These are phyloP conservation scores for Escallonia rubra DNA, from an alignment of 129 eudicot species.

Conservation along the genomic window DNA sequence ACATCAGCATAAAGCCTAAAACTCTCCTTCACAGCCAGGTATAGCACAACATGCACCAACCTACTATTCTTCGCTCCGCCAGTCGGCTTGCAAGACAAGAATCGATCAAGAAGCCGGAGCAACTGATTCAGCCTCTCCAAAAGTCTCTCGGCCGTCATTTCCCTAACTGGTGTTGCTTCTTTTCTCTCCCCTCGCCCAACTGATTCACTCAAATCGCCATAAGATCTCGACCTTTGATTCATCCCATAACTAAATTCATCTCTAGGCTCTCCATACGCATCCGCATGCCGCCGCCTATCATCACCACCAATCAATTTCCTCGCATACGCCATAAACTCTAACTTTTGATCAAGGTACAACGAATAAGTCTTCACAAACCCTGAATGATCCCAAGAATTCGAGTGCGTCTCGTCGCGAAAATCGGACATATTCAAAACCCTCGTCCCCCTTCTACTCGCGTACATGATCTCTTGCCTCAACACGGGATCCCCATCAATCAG, in stretches of 20 bases:
- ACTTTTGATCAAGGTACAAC: constrained; percentile 52
- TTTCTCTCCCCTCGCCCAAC: constrained; percentile 20
- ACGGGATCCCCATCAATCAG: constrained; percentile 44
- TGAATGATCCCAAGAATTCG: constrained; percentile 74
- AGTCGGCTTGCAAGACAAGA: constrained; percentile 60
- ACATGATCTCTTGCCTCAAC: constrained; percentile 38
- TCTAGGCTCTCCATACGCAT: constrained; percentile 34
- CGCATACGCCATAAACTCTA: constrained; percentile 47
- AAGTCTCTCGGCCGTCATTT: constrained; percentile 46
- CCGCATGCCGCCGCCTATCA: constrained; percentile 25
- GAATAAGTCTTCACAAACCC: constrained; percentile 61
- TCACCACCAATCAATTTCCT: constrained; percentile 35
- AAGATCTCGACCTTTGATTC: constrained; percentile 35
- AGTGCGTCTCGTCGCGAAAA: constrained; percentile 60
- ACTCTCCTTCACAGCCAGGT: constrained; percentile 53
- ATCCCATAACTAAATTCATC: constrained; percentile 41
- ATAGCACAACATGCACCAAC: constrained; percentile 49
- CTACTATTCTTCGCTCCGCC: constrained; percentile 53
- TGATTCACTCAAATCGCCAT: constrained; percentile 40
- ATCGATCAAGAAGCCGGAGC: constrained; percentile 54
- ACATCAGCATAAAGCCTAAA: constrained; percentile 56
- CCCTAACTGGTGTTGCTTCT: constrained; percentile 34
- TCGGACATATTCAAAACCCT: constrained; percentile 67
- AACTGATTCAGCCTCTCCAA: constrained; percentile 50
- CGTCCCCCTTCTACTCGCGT: constrained; percentile 42